These are phyloP conservation scores for Tilletia setariae DNA, from an alignment of 1,284 basidiomycete species.

Conservation along the genomic window DNA sequence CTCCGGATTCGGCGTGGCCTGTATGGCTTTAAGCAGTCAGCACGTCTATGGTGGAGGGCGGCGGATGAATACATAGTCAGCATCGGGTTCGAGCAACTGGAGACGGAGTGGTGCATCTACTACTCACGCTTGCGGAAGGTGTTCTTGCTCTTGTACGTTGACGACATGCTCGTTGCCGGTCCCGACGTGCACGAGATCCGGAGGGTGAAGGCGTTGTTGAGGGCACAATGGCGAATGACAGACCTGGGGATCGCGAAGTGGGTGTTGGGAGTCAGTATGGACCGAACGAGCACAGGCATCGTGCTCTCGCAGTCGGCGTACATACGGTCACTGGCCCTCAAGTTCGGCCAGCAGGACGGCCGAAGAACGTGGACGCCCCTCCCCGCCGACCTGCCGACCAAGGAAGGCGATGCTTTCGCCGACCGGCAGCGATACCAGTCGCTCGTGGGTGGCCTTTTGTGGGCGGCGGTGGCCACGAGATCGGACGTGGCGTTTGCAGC, in stretches of 20 bases:
- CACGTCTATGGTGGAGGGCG: neutral
- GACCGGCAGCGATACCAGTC: neutral
- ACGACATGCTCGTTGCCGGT: neutral
- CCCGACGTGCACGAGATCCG: neutral
- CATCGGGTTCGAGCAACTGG: neutral
- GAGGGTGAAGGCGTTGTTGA: neutral
- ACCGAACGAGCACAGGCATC: neutral
- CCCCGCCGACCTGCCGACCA: neutral
- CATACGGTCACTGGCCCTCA: neutral
- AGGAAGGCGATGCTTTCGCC: neutral
- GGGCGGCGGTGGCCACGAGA: neutral
- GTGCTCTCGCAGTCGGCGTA: neutral
- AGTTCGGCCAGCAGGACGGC: neutral
- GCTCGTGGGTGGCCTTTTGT: neutral
- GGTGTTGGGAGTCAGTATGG: conserved; percentile 8
- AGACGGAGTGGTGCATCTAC: conserved; percentile 2
- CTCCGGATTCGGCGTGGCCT: neutral
- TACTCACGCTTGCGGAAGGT: neutral
- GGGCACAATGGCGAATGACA: neutral
- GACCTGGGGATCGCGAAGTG: neutral
- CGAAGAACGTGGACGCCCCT: neutral
- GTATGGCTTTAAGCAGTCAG: neutral
- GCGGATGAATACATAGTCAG: neutral
- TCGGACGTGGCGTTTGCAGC: neutral
- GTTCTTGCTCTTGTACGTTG: neutral